Conservation (phyloP, 78 protist species). For the Dictyostelium brefeldianum region DNA sequence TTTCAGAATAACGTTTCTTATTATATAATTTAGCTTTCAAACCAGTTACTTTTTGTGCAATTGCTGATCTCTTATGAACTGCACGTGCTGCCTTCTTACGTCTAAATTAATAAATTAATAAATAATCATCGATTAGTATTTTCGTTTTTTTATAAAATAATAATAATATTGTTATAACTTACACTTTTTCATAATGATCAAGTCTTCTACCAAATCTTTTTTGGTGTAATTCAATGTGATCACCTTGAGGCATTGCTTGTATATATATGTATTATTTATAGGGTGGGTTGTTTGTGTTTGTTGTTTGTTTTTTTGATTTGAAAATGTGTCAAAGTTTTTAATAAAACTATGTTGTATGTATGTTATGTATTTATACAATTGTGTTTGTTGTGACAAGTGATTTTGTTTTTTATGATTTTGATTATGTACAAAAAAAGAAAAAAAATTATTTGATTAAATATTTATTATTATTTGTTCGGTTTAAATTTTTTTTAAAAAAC, state of each 20-base stretch:
- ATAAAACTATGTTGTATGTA: neutral
- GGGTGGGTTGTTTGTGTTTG: too few species aligned
- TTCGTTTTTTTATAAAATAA: neutral
- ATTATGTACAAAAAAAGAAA: too few species aligned
- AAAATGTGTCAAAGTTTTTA: neutral
- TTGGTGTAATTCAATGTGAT: constrained; percentile 95
- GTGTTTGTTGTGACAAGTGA: too few species aligned
- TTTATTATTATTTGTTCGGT: too few species aligned
- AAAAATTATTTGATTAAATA: too few species aligned
- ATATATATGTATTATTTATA: neutral
- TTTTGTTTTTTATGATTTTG: too few species aligned
- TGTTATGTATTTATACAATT: neutral
- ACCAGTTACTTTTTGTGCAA: constrained; percentile 95
- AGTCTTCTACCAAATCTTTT: constrained; percentile 97
- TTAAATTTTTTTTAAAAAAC: too few species aligned
- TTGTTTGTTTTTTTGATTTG: neutral
- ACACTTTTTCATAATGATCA: constrained; percentile 95
- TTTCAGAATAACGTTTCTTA: constrained; percentile 97
- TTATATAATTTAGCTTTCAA: constrained; percentile 95
- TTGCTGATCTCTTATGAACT: constrained; percentile 91
- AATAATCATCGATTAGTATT: too few species aligned
- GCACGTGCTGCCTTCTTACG: constrained; percentile 97
- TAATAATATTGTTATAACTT: neutral
- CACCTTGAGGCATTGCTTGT: constrained; percentile 80
- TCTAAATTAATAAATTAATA: constrained; percentile 28